phyloP scores from a whole-genome alignment of 495 filamentous ascomycete genomes.

The Xylaria castorea region DNA sequence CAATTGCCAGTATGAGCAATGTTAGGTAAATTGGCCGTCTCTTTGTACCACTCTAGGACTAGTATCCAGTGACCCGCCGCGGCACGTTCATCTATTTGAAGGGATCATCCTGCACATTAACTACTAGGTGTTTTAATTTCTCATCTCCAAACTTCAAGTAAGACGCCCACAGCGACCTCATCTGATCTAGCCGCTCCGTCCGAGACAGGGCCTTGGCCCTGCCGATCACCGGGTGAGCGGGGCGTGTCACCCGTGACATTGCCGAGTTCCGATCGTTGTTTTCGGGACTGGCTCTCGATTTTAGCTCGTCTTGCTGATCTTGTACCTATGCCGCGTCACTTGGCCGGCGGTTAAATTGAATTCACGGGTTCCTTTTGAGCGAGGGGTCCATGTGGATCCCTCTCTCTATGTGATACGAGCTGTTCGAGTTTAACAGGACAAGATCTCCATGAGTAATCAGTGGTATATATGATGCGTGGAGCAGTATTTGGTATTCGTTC shows the following conservation, averaged over 20 bases:
- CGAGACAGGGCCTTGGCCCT: slow-evolving; percentile 12
- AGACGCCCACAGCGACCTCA: not conserved
- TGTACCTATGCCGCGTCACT: not conserved
- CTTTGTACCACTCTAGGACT: not conserved
- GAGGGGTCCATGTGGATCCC: not conserved
- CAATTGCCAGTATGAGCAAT: not conserved
- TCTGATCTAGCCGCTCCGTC: slow-evolving; percentile 7
- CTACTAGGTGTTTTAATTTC: not conserved
- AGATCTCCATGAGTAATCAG: not conserved
- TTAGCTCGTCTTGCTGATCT: not conserved
- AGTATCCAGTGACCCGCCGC: not conserved
- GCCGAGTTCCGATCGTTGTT: slow-evolving; percentile 16
- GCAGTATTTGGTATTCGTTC: not conserved
- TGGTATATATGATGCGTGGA: not conserved
- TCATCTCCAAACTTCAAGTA: not conserved
- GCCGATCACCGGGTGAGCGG: slow-evolving; percentile 19
- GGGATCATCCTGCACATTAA: not conserved
- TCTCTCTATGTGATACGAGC: not conserved
- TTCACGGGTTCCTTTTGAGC: slow-evolving; percentile 20
- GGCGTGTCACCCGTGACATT: not conserved
- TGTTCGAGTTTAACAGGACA: not conserved
- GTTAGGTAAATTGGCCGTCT: not conserved
- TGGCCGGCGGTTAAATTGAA: slow-evolving; percentile 23
- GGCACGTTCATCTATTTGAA: not conserved
- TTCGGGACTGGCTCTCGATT: not conserved